These are phyloP conservation scores for Aspergillus sp. DNA, from an alignment of 2,329 filamentous ascomycete species.

Conservation along the genomic window DNA sequence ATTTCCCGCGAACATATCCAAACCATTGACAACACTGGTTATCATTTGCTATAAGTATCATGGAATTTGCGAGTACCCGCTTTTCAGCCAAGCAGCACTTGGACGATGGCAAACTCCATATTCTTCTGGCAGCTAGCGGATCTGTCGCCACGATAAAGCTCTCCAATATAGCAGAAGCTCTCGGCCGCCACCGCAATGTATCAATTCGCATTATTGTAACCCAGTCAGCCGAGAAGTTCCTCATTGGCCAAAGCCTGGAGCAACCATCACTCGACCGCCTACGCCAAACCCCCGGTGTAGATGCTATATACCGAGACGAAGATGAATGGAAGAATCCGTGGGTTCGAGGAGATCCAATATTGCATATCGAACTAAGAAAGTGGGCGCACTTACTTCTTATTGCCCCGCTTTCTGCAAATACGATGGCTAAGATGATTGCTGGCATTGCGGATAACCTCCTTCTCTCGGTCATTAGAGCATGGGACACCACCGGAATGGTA, in stretches of 20 bases:
- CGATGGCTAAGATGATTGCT: conserved; percentile 76
- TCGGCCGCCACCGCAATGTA: conserved; percentile 51
- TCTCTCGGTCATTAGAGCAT: conserved; percentile 73
- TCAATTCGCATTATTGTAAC: conserved; percentile 87
- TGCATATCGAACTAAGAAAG: conserved; percentile 85
- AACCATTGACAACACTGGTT: too few species aligned
- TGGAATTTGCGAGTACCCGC: not conserved
- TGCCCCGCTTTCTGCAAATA: conserved; percentile 80
- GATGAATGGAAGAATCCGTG: conserved; percentile 82
- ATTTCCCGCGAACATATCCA: too few species aligned
- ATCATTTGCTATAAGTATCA: not conserved
- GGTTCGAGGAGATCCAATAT: conserved; percentile 73
- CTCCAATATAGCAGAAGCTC: conserved; percentile 58
- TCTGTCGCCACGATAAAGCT: conserved; percentile 90
- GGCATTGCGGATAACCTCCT: conserved; percentile 79
- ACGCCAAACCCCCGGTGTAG: conserved; percentile 65
- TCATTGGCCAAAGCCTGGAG: conserved; percentile 72
- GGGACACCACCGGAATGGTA: conserved; percentile 72
- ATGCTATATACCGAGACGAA: conserved; percentile 77
- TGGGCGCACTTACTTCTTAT: conserved; percentile 81
- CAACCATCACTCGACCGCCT: conserved; percentile 69
- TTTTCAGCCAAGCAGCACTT: conserved; percentile 21
- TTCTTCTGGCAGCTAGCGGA: conserved; percentile 64
- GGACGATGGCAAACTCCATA: conserved; percentile 28
- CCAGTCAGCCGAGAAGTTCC: conserved; percentile 69